phyloP scores from a whole-genome alignment of 2,329 filamentous ascomycete species.

The Penicillium sp. region DNA sequence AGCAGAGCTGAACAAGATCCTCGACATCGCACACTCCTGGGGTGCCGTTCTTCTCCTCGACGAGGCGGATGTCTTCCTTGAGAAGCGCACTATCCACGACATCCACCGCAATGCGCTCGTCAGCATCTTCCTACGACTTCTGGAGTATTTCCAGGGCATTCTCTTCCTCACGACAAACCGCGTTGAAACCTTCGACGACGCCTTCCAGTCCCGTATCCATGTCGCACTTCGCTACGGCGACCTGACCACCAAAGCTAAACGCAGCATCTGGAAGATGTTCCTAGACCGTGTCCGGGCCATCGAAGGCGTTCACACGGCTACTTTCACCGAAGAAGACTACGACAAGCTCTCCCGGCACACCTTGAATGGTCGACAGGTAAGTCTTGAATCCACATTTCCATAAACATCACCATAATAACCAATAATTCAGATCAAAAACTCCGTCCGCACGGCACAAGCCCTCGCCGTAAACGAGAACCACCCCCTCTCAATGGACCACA shows the following conservation, averaged over 20 bases:
- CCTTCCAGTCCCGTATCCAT: conserved; percentile 83
- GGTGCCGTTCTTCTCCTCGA: conserved; percentile 78
- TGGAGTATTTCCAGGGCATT: conserved; percentile 91
- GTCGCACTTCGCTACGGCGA: conserved; percentile 76
- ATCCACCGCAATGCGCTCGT: conserved; percentile 81
- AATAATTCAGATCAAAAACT: conserved; percentile 72
- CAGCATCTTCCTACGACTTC: conserved; percentile 74
- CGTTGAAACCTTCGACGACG: conserved; percentile 80
- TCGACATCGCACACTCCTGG: conserved; percentile 82
- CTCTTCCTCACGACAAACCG: conserved; percentile 85
- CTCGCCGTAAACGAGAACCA: conserved; percentile 70
- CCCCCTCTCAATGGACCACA: conserved; percentile 68
- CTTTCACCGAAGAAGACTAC: conserved; percentile 57
- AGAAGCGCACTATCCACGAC: conserved; percentile 75
- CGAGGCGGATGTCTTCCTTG: conserved; percentile 78
- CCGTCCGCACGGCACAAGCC: conserved; percentile 73
- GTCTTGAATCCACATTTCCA: conserved; percentile 11
- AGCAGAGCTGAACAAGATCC: conserved; percentile 70
- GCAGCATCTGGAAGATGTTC: conserved; percentile 78
- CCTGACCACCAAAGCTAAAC: conserved; percentile 65
- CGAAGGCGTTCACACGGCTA: conserved; percentile 50
- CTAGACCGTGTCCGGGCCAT: conserved; percentile 64
- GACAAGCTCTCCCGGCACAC: conserved; percentile 61
- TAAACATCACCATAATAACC: no score
- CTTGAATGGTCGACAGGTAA: conserved; percentile 61